Percentiles rank a stretch among this genome's conserved stretches.
Evolutionary conservation across 306 rosid genomes (phyloP).

Genomic region (Senna tora): DNA sequence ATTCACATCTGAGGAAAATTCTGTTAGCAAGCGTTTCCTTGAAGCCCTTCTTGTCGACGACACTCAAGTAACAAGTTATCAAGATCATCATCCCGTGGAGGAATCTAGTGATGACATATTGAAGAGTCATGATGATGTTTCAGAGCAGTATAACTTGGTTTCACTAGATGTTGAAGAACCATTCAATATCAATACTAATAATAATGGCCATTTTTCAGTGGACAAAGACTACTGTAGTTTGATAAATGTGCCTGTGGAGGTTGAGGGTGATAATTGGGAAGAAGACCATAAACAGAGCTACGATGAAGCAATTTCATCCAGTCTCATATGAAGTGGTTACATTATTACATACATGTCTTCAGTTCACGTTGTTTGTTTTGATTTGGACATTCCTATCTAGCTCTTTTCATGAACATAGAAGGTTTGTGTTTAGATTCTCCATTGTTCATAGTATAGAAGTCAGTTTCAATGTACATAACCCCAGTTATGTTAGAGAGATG

Average conservation of each 20-base stretch:
- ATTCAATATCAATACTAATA: constrained; percentile 30
- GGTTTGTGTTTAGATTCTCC: no score
- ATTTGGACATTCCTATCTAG: not conserved
- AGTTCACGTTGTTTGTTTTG: constrained; percentile 1
- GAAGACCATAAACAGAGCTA: constrained; percentile 44
- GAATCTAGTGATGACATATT: constrained; percentile 40
- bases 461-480: no score
- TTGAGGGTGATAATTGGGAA: constrained; percentile 40
- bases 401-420: no score
- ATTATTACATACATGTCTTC: not conserved
- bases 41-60: constrained; percentile 58
- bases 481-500: no score
- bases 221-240: constrained; percentile 49
- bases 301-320: constrained; percentile 46
- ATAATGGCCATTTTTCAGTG: constrained; percentile 38
- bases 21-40: constrained; percentile 41
- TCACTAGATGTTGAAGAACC: constrained; percentile 49
- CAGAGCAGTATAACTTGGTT: constrained; percentile 55
- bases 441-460: no score
- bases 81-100: constrained; percentile 34
- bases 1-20: constrained; percentile 51
- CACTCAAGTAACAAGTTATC: constrained; percentile 40
- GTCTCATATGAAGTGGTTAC: constrained; percentile 55
- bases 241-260: constrained; percentile 41
- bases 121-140: constrained; percentile 38